These are phyloP conservation scores for Sugiyamaella xylanicola DNA, from an alignment of 1,139 yeast genomes.

Conservation along the genomic window DNA sequence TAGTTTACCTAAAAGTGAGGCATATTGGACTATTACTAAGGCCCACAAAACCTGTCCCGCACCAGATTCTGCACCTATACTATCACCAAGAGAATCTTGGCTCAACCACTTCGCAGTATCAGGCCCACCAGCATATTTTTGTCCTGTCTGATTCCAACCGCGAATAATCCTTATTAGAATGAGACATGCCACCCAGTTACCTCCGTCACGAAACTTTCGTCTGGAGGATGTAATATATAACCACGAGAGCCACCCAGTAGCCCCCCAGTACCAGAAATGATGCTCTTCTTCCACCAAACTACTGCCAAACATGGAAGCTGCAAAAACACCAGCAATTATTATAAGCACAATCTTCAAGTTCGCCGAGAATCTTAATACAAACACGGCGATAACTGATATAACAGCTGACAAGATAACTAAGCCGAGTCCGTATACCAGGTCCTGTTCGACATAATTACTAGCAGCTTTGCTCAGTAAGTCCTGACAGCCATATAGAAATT, in stretches of 20 bases:
- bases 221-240: slow-evolving; percentile 36
- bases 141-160: slow-evolving; percentile 92
- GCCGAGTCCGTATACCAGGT: slow-evolving; percentile 53
- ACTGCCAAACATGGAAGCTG: slow-evolving; percentile 76
- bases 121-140: slow-evolving; percentile 62
- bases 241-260: slow-evolving; percentile 46
- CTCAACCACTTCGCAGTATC: slow-evolving; percentile 46
- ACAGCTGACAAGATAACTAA: slow-evolving; percentile 39
- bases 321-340: slow-evolving; percentile 49
- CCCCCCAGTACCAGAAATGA: slow-evolving; percentile 91
- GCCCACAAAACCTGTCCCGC: slow-evolving; percentile 50
- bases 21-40: slow-evolving; percentile 50
- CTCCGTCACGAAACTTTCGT: slow-evolving; percentile 30
- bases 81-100: slow-evolving; percentile 18
- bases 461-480: slow-evolving; percentile 62
- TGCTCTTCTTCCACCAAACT: slow-evolving; percentile 97
- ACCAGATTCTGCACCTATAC: slow-evolving; percentile 16
- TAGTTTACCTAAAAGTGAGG: slow-evolving; percentile 32
- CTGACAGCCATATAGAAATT: slow-evolving; percentile 56
- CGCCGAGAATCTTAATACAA: slow-evolving; percentile 12
- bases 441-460: slow-evolving; percentile 65
- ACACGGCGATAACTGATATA: slow-evolving; percentile 23
- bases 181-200: slow-evolving; percentile 44
- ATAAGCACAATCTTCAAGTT: slow-evolving; percentile 36
- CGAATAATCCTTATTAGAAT: slow-evolving; percentile 61